Percentiles rank a stretch among this genome's conserved stretches.
phyloP scores from a whole-genome alignment of 2,329 filamentous ascomycete genomes.

The Cladosporium halotolerans region DNA sequence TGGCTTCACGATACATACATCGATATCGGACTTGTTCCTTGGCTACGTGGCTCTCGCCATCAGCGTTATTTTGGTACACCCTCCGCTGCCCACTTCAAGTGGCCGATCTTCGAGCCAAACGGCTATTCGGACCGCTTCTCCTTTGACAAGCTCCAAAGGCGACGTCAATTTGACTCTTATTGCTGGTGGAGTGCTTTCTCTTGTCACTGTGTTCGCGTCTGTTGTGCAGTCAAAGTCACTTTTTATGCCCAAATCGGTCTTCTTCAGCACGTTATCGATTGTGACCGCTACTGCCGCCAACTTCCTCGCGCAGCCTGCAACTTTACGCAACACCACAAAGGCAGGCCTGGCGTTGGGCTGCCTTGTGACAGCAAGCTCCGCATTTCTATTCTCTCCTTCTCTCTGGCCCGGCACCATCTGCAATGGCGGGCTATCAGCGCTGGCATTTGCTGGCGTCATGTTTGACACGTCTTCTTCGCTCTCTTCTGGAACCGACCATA shows the following conservation, averaged over 20 bases:
- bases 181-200: conserved; percentile 33
- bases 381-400: conserved; percentile 31
- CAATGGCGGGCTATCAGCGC: conserved; percentile 29
- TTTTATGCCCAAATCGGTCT: conserved; percentile 29
- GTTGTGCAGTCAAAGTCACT: conserved; percentile 29
- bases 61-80: conserved; percentile 45
- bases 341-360: conserved; percentile 30
- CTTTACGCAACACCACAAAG: conserved; percentile 34
- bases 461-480: conserved; percentile 33
- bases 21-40: conserved; percentile 26
- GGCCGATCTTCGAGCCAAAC: background rate
- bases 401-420: conserved; percentile 30
- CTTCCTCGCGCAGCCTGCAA: conserved; percentile 36
- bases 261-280: conserved; percentile 37
- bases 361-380: conserved; percentile 25
- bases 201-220: conserved; percentile 33
- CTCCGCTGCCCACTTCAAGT: conserved; percentile 35
- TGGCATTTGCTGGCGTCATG: conserved; percentile 34
- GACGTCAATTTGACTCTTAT: conserved; percentile 39
- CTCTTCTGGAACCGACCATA: conserved; percentile 25
- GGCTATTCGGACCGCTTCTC: conserved; percentile 15
- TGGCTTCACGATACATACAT: conserved; percentile 25
- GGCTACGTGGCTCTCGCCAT: conserved; percentile 44
- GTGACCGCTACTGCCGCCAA: conserved; percentile 38
- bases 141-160: conserved; percentile 32